phyloP scores from a whole-genome alignment of 768 basidiomycete species.

The Pleurotus platypus region DNA sequence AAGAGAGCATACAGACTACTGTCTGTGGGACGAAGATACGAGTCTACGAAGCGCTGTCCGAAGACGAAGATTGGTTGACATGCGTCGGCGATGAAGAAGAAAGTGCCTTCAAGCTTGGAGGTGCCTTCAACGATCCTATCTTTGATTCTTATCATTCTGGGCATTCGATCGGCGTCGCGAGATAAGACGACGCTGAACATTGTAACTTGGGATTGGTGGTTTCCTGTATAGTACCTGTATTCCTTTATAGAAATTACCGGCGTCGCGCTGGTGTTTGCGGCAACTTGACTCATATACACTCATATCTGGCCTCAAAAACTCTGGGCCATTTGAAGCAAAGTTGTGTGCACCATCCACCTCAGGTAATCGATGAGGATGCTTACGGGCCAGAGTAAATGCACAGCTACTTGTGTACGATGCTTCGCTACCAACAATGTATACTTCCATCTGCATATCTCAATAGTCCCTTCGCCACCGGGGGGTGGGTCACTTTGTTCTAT shows the following conservation, averaged over 20 bases:
- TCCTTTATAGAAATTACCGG: too few relatives aligned
- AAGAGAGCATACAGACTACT: constrained; percentile 14
- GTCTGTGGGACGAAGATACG: constrained; percentile 11
- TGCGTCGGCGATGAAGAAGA: constrained; percentile 8
- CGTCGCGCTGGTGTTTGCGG: too few relatives aligned
- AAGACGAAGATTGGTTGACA: constrained; percentile 4
- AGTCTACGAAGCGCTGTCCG: constrained; percentile 5
- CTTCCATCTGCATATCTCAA: background rate
- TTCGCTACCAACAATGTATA: background rate
- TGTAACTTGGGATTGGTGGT: too few relatives aligned
- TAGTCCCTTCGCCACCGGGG: constrained; percentile 5
- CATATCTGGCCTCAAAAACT: too few relatives aligned
- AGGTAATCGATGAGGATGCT: too few relatives aligned
- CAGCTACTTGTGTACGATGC: background rate
- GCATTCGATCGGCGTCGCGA: background rate
- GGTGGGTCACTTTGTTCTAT: constrained; percentile 24
- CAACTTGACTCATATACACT: too few relatives aligned
- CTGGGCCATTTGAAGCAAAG: too few relatives aligned
- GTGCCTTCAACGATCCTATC: constrained; percentile 24
- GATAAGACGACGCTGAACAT: too few relatives aligned
- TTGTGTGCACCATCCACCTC: too few relatives aligned
- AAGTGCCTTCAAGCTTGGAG: constrained; percentile 20
- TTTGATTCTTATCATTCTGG: constrained; percentile 23
- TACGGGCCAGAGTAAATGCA: background rate
- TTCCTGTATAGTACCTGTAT: too few relatives aligned